phyloP scores from a whole-genome alignment of 1,284 basidiomycete genomes.

The Ganoderma multipileum region DNA sequence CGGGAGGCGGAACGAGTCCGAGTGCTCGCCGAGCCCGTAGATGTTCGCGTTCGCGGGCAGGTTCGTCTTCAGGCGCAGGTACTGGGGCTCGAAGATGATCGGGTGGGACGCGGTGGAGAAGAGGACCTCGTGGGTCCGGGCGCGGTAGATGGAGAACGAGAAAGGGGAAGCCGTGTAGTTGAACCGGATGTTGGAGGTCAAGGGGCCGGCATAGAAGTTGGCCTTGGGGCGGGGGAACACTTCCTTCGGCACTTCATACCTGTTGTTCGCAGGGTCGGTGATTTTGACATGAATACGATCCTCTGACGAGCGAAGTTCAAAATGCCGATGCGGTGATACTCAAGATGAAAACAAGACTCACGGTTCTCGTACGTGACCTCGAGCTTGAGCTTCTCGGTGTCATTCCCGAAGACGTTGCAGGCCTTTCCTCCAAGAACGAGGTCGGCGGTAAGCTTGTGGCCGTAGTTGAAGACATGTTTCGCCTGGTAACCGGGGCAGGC shows the following conservation, averaged over 20 bases:
- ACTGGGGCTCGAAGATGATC: conserved; percentile 82
- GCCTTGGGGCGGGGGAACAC: conserved; percentile 65
- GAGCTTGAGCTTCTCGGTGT: conserved; percentile 58
- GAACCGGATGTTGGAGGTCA: conserved; percentile 60
- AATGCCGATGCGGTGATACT: neutral
- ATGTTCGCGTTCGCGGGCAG: conserved; percentile 69
- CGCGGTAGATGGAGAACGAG: conserved; percentile 71
- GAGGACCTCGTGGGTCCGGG: conserved; percentile 61
- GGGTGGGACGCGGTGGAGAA: conserved; percentile 72
- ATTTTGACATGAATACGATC: conserved; percentile 79
- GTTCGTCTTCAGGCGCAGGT: conserved; percentile 70
- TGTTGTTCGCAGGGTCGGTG: conserved; percentile 58
- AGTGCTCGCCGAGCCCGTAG: conserved; percentile 82
- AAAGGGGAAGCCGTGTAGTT: conserved; percentile 74
- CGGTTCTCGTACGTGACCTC: conserved; percentile 66
- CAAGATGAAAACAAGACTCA: conserved; percentile 35
- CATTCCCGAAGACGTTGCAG: conserved; percentile 71
- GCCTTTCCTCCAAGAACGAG: conserved; percentile 58
- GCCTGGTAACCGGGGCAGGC: conserved; percentile 63
- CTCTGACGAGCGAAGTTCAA: conserved; percentile 42
- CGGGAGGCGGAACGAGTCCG: conserved; percentile 69
- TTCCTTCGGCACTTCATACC: conserved; percentile 75
- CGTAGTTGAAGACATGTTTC: conserved; percentile 44
- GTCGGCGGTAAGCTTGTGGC: conserved; percentile 55
- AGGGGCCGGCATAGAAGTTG: conserved; percentile 37